Conservation (phyloP, 2,329 filamentous ascomycete species). For the Hawksworthiomyces lignivorus region DNA sequence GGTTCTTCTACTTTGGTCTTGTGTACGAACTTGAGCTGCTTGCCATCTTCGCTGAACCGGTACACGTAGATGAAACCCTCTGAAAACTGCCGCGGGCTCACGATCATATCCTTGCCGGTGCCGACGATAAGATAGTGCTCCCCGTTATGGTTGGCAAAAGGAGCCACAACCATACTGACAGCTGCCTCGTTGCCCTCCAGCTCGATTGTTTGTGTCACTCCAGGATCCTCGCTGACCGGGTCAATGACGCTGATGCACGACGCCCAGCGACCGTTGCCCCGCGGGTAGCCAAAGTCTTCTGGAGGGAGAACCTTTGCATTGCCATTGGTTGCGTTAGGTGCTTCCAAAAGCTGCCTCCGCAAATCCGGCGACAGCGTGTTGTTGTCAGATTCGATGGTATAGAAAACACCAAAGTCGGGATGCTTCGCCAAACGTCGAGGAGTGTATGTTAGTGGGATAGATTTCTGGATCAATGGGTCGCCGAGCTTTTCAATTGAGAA, state of each 20-base stretch:
- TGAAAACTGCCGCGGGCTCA: constrained; percentile 66
- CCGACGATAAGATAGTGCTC: constrained; percentile 91
- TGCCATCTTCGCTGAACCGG: constrained; percentile 79
- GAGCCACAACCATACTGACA: constrained; percentile 73
- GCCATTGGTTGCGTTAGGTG: constrained; percentile 63
- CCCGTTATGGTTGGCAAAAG: constrained; percentile 81
- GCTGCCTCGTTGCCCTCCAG: constrained; percentile 86
- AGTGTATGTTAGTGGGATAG: constrained; percentile 80
- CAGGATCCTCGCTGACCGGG: constrained; percentile 61
- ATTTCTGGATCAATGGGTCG: constrained; percentile 79
- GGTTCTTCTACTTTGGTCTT: constrained; percentile 90
- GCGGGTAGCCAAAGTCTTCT: constrained; percentile 82
- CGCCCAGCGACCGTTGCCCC: constrained; percentile 80
- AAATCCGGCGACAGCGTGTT: constrained; percentile 81
- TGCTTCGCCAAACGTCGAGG: constrained; percentile 82
- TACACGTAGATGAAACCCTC: constrained; percentile 90
- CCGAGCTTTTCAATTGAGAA: constrained; percentile 84
- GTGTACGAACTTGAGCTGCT: constrained; percentile 86
- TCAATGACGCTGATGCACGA: constrained; percentile 93
- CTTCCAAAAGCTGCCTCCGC: constrained; percentile 63
- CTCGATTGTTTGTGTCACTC: constrained; percentile 69
- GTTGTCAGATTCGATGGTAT: constrained; percentile 89
- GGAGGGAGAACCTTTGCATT: constrained; percentile 64
- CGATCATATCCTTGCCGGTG: constrained; percentile 81
- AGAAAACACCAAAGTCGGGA: constrained; percentile 82